Conservation (phyloP, 768 basidiomycete species). For the Leccinum incarnatum region DNA sequence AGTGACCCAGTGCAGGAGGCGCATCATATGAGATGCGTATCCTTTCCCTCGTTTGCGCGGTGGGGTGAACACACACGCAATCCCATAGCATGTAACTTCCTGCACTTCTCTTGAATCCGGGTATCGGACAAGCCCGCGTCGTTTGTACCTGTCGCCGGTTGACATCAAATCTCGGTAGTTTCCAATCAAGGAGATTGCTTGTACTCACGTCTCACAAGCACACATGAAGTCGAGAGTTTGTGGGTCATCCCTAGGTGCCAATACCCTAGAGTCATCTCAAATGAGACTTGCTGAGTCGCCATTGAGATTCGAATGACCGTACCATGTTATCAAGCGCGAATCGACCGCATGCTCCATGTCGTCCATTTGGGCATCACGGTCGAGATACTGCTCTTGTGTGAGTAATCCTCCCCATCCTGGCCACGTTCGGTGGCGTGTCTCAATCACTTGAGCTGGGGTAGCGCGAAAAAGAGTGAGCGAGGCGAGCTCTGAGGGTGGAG, state of each 20-base stretch:
- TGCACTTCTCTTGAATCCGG: slow-evolving; percentile 21
- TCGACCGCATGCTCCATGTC: slow-evolving; percentile 42
- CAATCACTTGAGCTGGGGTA: slow-evolving; percentile 43
- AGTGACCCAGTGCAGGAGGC: slow-evolving; percentile 56
- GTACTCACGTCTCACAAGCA: slow-evolving; percentile 59
- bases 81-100: slow-evolving; percentile 44
- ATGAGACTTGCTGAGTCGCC: background rate
- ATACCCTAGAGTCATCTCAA: slow-evolving; percentile 42
- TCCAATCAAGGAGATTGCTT: background rate
- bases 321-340: slow-evolving; percentile 54
- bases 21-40: slow-evolving; percentile 64
- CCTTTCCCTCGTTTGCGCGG: slow-evolving; percentile 48
- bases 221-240: slow-evolving; percentile 53
- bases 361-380: slow-evolving; percentile 40
- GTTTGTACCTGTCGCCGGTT: slow-evolving; percentile 34
- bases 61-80: slow-evolving; percentile 60
- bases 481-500: slow-evolving; percentile 11
- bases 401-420: slow-evolving; percentile 44
- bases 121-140: slow-evolving; percentile 32
- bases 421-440: slow-evolving; percentile 39
- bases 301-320: slow-evolving; percentile 1
- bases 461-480: slow-evolving; percentile 46
- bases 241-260: slow-evolving; percentile 51
- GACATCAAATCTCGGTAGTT: background rate
- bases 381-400: slow-evolving; percentile 45